A percentile compares a stretch with the other conserved stretches of the same genome.
phyloP scores from a whole-genome alignment of 192 early-diverging fungal genomes.

The Umbelopsis sp. region DNA sequence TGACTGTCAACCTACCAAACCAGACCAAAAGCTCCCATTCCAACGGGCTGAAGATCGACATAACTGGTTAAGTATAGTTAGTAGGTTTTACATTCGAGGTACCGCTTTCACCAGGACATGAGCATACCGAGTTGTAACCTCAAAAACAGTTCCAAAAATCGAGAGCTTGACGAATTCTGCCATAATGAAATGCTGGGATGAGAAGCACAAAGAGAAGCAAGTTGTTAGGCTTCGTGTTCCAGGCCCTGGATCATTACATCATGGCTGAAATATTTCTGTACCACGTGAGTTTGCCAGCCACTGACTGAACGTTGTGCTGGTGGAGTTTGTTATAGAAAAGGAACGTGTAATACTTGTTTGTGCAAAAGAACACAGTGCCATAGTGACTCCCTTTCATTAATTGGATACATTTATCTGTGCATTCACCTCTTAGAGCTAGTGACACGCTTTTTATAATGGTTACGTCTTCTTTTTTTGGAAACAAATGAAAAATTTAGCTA shows the following conservation, averaged over 20 bases:
- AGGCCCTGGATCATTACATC: conserved; percentile 18
- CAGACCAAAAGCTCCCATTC: conserved; percentile 97
- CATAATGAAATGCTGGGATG: conserved; percentile 42
- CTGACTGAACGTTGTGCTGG: too few relatives aligned
- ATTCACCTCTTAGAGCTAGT: too few relatives aligned
- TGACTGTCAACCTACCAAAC: conserved; percentile 75
- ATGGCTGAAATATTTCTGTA: conserved; percentile 8
- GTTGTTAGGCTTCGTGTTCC: not conserved
- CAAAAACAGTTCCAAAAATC: conserved; percentile 84
- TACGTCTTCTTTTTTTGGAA: too few relatives aligned
- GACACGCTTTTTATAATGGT: too few relatives aligned
- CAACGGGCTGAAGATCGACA: conserved; percentile 90
- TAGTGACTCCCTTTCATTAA: too few relatives aligned
- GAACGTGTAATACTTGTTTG: too few relatives aligned
- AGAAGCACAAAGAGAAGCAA: conserved; percentile 14
- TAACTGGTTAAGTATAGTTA: conserved; percentile 57
- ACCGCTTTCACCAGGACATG: not conserved
- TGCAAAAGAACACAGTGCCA: too few relatives aligned
- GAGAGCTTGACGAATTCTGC: conserved; percentile 75
- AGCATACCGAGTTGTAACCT: conserved; percentile 71
- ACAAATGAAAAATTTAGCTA: too few relatives aligned
- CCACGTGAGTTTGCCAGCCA: not conserved
- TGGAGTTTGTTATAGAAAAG: too few relatives aligned
- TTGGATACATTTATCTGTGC: too few relatives aligned
- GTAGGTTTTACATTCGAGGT: not conserved